Evolutionary conservation across 257 asterid species (phyloP), one percentile per base, ranked within the genome.

Genomic region (Solanum bukasovii): DNA sequence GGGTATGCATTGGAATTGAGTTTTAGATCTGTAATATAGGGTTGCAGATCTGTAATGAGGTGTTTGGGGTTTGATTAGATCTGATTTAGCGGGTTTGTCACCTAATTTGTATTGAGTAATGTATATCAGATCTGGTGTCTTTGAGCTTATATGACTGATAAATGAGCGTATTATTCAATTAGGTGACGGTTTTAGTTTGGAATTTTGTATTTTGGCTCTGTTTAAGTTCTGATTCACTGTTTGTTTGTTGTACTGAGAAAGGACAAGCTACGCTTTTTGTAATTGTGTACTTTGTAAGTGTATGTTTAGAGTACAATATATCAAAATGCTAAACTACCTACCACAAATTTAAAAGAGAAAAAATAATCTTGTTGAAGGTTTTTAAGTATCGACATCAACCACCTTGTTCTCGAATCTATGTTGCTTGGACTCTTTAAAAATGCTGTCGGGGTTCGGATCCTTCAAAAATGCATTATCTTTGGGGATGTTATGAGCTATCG

Each of bases 41-140:
- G 31, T 23, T 63, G 31, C 71, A 63, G 71, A 63, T 63, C 71
- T 63, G 31, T 63, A 5, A 23, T n/a, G 71, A 63, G 70, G 70
- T 23, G 29, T 23, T 23, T 38, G 31, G 25, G 5, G 20, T 38
- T 16, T 56, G 10, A 21, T 13, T 91, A 83, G 90, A 88, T 90
- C 91, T 88, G 75, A 75, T 31, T 38, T 78, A 84, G 68, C 42
- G 77, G 84, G 82, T 37, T 46, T 72, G 74, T 68, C 29, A 81
- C 27, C 27, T 14, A 81, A 18, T 18, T 81, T 5, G 18, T 46
- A 18, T 29, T 49, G 85, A 7, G 56, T 49, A 3, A 27, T 81
- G 42, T 12, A 81, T 44, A 8, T 29, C 85, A 81, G 68, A 81
- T 81, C 85, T 81, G 68, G 18, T 81, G 40, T 0, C 1, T 46